phyloP scores from a whole-genome alignment of 495 filamentous ascomycete genomes.

The Podospora pseudoanserina region DNA sequence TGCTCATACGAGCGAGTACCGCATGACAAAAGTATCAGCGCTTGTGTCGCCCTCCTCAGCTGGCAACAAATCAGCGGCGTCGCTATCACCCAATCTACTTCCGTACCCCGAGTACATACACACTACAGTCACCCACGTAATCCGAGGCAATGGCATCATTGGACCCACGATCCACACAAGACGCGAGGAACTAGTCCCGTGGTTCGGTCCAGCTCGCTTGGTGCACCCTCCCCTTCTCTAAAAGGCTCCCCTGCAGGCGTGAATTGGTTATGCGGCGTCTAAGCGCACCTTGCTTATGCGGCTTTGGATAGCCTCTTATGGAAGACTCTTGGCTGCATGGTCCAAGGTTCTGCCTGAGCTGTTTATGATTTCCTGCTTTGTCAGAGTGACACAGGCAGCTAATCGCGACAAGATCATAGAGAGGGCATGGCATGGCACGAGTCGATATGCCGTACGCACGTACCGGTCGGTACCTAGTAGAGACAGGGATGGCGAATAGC shows the following conservation, averaged over 20 bases:
- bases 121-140: background rate
- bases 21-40: background rate
- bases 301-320: conserved; percentile 15
- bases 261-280: conserved; percentile 9
- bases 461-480: background rate
- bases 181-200: conserved; percentile 5
- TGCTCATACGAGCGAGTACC: conserved; percentile 4
- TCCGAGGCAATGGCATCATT: conserved; percentile 1
- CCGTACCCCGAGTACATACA: background rate
- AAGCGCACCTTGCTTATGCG: conserved; percentile 14
- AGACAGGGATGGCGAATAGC: conserved; percentile 6
- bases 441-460: background rate
- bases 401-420: background rate
- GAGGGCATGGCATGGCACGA: no score
- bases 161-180: background rate
- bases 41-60: background rate
- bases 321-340: conserved; percentile 14
- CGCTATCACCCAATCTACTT: no score
- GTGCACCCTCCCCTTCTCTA: conserved; percentile 12
- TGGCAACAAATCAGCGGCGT: no score
- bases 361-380: conserved; percentile 4
- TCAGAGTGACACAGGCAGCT: background rate
- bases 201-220: conserved; percentile 12
- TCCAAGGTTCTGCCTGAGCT: background rate
- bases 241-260: conserved; percentile 9